These are phyloP conservation scores for Aspergillus kassunensis DNA, from an alignment of 495 filamentous ascomycete genomes.

Conservation along the genomic window DNA sequence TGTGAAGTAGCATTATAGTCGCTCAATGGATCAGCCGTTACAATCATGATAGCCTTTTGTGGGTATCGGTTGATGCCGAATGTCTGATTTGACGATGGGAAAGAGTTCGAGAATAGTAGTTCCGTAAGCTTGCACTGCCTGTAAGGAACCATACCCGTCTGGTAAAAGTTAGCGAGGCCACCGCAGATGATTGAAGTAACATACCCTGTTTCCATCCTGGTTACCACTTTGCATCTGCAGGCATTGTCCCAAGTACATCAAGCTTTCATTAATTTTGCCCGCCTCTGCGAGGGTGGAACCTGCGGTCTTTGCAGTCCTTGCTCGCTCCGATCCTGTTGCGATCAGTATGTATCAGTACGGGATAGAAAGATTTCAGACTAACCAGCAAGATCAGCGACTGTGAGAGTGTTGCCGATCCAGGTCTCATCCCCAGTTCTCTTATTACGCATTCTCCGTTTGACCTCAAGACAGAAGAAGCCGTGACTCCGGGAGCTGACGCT, in stretches of 20 bases:
- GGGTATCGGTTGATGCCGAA: conserved; percentile 52
- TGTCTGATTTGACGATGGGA: conserved; percentile 63
- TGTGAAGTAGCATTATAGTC: conserved; percentile 97
- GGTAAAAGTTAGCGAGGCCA: conserved; percentile 8
- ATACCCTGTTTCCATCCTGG: conserved; percentile 69
- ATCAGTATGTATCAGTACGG: conserved; percentile 16
- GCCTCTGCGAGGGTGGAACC: conserved; percentile 91
- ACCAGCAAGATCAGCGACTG: conserved; percentile 90
- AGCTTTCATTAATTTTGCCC: conserved; percentile 93
- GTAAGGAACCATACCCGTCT: conserved; percentile 82
- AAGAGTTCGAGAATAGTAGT: conserved; percentile 92
- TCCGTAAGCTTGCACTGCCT: conserved; percentile 97
- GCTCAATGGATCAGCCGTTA: conserved; percentile 88
- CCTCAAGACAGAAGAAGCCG: conserved; percentile 93
- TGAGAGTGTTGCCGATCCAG: conserved; percentile 80
- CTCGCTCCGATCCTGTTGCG: conserved; percentile 73
- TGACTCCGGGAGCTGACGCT: conserved; percentile 86
- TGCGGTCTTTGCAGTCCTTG: conserved; percentile 86
- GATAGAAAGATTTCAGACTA: conserved; percentile 15
- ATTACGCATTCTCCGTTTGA: conserved; percentile 71
- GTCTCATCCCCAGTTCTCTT: conserved; percentile 47
- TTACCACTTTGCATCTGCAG: conserved; percentile 90
- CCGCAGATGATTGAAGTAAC: conserved; percentile 6
- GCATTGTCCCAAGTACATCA: conserved; percentile 98
- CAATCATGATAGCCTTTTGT: conserved; percentile 92